Evolutionary conservation across 345 rosid species (phyloP), one percentile per base, ranked within the genome.

Genomic region (Theobroma cacao): DNA sequence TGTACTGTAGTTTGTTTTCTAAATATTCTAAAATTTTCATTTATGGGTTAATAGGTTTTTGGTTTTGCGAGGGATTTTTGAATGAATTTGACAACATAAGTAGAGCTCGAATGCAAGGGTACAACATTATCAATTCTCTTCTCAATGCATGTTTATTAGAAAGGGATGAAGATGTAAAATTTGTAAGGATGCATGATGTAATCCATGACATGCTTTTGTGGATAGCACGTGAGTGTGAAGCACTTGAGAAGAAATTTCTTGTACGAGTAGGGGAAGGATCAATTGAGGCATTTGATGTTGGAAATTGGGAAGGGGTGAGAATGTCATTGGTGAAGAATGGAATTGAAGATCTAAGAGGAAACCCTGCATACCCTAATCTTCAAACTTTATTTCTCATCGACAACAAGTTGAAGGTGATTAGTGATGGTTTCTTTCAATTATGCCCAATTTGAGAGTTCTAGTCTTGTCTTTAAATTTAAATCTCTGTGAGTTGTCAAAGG

Each of bases 1-100:
- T 76, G 5, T 79, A 79, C 38, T 76, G 75, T 56, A 26, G 80
- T 2, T 9, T 76, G 20, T 47, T 76, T 70, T 69, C 62, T 0
- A 75, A 76, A 58, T 59, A 56, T 18, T 53, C n/a, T 20, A 52
- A 2, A 2, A 52, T 52, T 15, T 2, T 1, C 3, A 52, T 6
- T 12, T 1, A 1, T 52, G 2, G 14, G 4, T 20, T 52, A 2
- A 3, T 52, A 2, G 56, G 1, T 52, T 52, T 22, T 11, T 56
- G 81, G 69, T 48, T 72, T 75, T 77, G 67, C 4, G 68, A 77
- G 40, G 75, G 77, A 61, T n/a, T n/a, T n/a, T n/a, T n/a, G n/a
- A n/a, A n/a, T n/a, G n/a, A n/a, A n/a, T n/a, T n/a, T n/a, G n/a
- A n/a, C n/a, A n/a, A n/a, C n/a, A n/a, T n/a, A n/a, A n/a, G n/a